Conservation (phyloP, 108 stramenopile genomes). For the Chaetoceros tenuissimus region DNA sequence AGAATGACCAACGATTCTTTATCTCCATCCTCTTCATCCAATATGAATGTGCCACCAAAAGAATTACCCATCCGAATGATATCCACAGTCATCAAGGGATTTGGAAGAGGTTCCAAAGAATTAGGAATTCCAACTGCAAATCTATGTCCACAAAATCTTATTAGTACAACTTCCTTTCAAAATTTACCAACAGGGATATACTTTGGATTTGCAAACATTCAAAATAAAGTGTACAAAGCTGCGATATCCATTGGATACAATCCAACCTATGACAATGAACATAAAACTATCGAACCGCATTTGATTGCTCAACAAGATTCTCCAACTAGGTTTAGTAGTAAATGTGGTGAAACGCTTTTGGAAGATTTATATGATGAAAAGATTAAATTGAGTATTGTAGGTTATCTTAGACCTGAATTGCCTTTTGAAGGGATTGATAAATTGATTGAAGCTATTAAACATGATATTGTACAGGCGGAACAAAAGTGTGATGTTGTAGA, state of each 20-base stretch:
- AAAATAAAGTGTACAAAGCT: constrained; percentile 25
- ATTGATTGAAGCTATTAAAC: constrained; percentile 73
- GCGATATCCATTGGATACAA: constrained; percentile 85
- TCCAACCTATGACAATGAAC: constrained; percentile 75
- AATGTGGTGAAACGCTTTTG: constrained; percentile 66
- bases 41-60: constrained; percentile 1
- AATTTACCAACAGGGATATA: constrained; percentile 75
- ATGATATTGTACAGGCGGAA: constrained; percentile 47
- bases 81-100: constrained; percentile 62
- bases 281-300: constrained; percentile 79
- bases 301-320: constrained; percentile 51
- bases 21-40: not conserved
- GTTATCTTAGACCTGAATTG: constrained; percentile 76
- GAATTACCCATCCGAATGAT: constrained; percentile 67
- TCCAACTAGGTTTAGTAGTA: constrained; percentile 34
- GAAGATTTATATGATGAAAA: constrained; percentile 76
- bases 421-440: constrained; percentile 85
- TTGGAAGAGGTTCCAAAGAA: constrained; percentile 74
- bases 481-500: constrained; percentile 22
- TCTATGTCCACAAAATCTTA: constrained; percentile 17
- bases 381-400: constrained; percentile 66
- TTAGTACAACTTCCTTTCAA: constrained; percentile 36
- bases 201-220: constrained; percentile 74
- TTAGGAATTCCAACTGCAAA: constrained; percentile 93
- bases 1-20: too few species aligned